phyloP scores from a whole-genome alignment of 768 basidiomycete genomes.

The Serendipita indica region DNA sequence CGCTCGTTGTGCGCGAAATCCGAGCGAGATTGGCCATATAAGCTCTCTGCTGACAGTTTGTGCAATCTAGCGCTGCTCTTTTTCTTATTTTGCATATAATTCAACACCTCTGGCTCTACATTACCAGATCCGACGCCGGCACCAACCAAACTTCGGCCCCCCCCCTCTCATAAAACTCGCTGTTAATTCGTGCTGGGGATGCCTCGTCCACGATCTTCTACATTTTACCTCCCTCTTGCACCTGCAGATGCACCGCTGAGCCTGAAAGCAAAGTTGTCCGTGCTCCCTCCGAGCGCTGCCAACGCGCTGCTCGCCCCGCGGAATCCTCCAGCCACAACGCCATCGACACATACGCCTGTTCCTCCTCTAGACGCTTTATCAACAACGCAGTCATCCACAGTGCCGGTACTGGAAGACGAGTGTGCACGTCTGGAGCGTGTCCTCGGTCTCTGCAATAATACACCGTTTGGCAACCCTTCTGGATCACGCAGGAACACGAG shows the following conservation, averaged over 20 bases:
- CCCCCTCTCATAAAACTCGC: too few species aligned
- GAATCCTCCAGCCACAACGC: neutral
- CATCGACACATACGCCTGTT: neutral
- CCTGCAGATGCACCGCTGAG: neutral
- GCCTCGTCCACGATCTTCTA: slow-evolving; percentile 1
- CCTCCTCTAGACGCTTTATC: neutral
- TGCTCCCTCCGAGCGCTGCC: slow-evolving; percentile 4
- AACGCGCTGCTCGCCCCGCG: neutral
- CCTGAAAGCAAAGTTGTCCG: slow-evolving; percentile 8
- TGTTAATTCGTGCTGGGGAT: too few species aligned
- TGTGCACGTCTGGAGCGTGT: neutral
- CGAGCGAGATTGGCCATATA: too few species aligned
- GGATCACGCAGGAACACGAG: neutral
- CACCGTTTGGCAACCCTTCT: neutral
- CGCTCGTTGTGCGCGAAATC: too few species aligned
- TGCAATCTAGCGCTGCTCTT: too few species aligned
- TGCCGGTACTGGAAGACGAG: neutral
- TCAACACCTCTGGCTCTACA: too few species aligned
- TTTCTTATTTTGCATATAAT: too few species aligned
- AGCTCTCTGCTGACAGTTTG: too few species aligned
- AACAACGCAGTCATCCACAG: neutral
- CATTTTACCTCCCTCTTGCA: slow-evolving; percentile 5
- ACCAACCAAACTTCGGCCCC: too few species aligned
- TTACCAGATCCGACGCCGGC: too few species aligned
- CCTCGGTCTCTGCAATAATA: neutral